Base-by-base conservation (phyloP, 1,139 yeast genomes). In the Suhomyces anneliseae region DNA sequence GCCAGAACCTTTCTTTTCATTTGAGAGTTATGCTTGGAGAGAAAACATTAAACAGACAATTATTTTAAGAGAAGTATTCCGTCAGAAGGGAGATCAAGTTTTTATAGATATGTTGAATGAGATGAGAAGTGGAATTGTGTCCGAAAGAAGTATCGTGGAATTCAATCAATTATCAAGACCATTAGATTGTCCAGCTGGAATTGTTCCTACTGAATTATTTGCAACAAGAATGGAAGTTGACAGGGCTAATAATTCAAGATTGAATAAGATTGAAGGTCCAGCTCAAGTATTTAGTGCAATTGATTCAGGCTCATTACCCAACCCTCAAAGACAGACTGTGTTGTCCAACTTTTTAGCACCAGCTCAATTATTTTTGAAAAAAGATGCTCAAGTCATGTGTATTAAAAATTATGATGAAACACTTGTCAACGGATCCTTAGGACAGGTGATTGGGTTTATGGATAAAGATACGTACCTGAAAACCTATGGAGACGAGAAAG, bases 351-450 rank as follows among this genome's bases (percentile, higher is more conserved):
- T 90, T 53, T 72, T 93, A 62, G 95, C 96, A 3, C 92, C 90
- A 1, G 70, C 74, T 38, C 68, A 68, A 32, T 65, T 93, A 24
- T 72, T 72, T 10, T 70, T 93, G 55, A 92, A 90, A 59, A 76
- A 78, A 42, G 92, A 92, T 36, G 93, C 97, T 0, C 99, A 93
- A 67, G 99, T 93, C 0, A 95, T 93, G 99, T 85, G 95, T 76
- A 81, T 93, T 50, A 93, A 93, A 64, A 95, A 93, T 62, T 77
- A 88, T 48, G 97, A 92, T 63, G 90, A 84, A 27, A 81, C 87
- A 0, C 73, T 93, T 40, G 99, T 95, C 5, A 93, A 93, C 66
- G 99, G 99, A 0, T 85, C 97, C 0, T 69, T 93, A 40, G 99
- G 99, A 0, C 85, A 79, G 51, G 92, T 93, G 1, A 58, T 75